phyloP scores from a whole-genome alignment of 441 rosid genomes.

The Populus tomentosa region DNA sequence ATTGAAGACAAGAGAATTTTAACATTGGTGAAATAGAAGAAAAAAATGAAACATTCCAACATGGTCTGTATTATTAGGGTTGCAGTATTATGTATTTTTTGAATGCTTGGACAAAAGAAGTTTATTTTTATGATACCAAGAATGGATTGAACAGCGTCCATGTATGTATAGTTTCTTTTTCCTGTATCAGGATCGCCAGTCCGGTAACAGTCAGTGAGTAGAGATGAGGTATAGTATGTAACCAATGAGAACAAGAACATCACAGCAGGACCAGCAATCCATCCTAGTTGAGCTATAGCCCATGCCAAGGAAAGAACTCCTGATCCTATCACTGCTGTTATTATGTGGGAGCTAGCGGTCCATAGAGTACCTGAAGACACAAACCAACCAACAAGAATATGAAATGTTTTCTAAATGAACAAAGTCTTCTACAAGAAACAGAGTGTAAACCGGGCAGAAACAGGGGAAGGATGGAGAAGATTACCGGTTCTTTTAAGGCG shows the following conservation, averaged over 20 bases:
- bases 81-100: neutral
- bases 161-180: conserved; percentile 65
- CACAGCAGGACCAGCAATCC: conserved; percentile 64
- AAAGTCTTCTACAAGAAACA: neutral
- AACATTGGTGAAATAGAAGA: neutral
- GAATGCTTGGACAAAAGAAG: neutral
- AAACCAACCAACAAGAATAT: neutral
- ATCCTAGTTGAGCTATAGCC: conserved; percentile 50
- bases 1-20: neutral
- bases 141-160: conserved; percentile 58
- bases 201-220: conserved; percentile 68
- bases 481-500: conserved; percentile 59
- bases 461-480: neutral
- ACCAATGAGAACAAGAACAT: conserved; percentile 58
- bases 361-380: conserved; percentile 47
- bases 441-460: neutral
- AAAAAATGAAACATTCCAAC: neutral
- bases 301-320: conserved; percentile 46
- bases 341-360: conserved; percentile 73
- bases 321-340: conserved; percentile 70
- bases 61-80: neutral
- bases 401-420: neutral
- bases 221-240: conserved; percentile 57
- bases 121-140: conserved; percentile 34
- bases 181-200: conserved; percentile 51